Conservation (phyloP, 306 rosid genomes). For the Albizia julibrissin region DNA sequence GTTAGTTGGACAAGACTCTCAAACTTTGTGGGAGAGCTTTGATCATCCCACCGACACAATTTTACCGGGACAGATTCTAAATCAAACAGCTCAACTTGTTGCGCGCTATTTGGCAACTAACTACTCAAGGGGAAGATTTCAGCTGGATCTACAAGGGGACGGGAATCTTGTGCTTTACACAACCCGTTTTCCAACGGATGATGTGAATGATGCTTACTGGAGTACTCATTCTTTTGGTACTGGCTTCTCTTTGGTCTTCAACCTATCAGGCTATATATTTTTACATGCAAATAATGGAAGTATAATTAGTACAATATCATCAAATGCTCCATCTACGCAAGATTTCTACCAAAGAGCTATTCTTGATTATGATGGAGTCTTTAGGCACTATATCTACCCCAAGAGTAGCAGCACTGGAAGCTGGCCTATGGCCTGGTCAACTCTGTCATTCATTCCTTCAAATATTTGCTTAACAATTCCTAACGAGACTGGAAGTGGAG, state of each 20-base stretch:
- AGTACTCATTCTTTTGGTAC: not conserved
- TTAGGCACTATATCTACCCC: constrained; percentile 26
- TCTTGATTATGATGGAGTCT: constrained; percentile 36
- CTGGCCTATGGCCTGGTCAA: constrained; percentile 32
- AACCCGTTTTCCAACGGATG: constrained; percentile 28
- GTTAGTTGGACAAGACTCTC: constrained; percentile 13
- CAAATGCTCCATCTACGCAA: not conserved
- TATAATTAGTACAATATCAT: not conserved
- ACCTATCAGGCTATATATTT: constrained; percentile 6
- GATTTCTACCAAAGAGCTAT: constrained; percentile 19
- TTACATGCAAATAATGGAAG: not conserved
- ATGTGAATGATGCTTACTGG: constrained; percentile 11
- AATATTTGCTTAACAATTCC: constrained; percentile 20
- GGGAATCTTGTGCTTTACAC: constrained; percentile 44
- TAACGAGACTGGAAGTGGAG: not conserved
- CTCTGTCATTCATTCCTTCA: not conserved
- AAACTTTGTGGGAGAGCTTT: constrained; percentile 45
- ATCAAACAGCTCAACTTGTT: constrained; percentile 24
- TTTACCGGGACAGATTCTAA: constrained; percentile 46
- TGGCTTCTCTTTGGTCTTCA: constrained; percentile 4
- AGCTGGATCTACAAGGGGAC: constrained; percentile 29
- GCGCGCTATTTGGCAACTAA: constrained; percentile 32
- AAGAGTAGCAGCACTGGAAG: not conserved
- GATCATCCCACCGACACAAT: constrained; percentile 52
- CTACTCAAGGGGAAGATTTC: constrained; percentile 43